Base-by-base conservation (phyloP, 2,329 filamentous ascomycete species). In the Thermomyces lanuginosus region DNA sequence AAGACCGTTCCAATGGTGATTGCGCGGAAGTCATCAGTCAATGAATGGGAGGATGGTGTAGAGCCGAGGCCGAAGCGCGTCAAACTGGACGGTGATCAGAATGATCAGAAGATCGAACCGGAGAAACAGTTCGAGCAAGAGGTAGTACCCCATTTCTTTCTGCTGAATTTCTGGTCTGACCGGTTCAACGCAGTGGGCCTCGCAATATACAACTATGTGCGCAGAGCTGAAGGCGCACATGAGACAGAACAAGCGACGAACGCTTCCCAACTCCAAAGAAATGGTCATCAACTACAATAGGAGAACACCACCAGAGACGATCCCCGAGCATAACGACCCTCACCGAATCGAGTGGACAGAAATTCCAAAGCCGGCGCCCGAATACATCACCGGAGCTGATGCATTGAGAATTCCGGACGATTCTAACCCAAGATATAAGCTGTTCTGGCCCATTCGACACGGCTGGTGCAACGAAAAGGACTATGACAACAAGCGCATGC, bases 311-410 rank as follows among this genome's bases (percentile, higher is more conserved):
- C 76, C 82, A 5, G 89, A 95, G 40, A 69, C 76, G 25, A 95
- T 98, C 33, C 76, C 79, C 4, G 79, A 89, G 44, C 89, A 95
- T 55, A 98, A 95, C 48, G 89, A 98, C 44, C 80, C 84, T 0
- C 64, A 92, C 40, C 77, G 89, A 38, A 76, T 95, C 26, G 84
- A 95, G 37, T 98, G 89, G 84, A 98, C 89, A 2, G 83, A 93
- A 35, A 60, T 92, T 20, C 65, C 58, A 3, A 53, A 49, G 18
- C 64, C 76, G 10, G 70, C 78, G n/a, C 69, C 76, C 0, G 66
- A 78, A 21, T 83, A 74, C 46, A 78, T 93, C 39, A 76, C 82
- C 12, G 89, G 89, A 10, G 69, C 76, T 31, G 70, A 78, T 29
- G 89, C 89, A 3, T 61, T 84, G 34, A 74, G 89, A 11, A 78